A percentile compares a stretch with the other conserved stretches of the same genome.
Evolutionary conservation across 2,329 filamentous ascomycete species (phyloP).

Genomic region (Nemania sp.): DNA sequence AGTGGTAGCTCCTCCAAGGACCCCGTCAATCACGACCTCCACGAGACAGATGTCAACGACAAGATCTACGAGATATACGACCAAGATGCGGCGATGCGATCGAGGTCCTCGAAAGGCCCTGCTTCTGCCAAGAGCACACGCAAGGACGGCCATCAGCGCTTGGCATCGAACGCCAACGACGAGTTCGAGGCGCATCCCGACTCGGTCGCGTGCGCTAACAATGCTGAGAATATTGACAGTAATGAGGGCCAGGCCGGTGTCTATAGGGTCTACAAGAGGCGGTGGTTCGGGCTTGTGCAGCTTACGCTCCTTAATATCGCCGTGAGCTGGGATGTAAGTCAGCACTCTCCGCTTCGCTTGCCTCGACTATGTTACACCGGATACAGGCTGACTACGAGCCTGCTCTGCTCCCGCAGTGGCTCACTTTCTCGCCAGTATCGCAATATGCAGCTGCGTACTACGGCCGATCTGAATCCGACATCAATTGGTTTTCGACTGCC

Average conservation of each 20-base stretch:
- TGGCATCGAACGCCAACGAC: conserved; percentile 28
- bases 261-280: conserved; percentile 68
- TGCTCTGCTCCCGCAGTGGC: conserved; percentile 64
- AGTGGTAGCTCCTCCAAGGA: background rate
- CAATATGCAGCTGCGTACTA: conserved; percentile 76
- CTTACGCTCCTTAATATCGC: conserved; percentile 88
- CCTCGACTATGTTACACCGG: no score
- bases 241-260: conserved; percentile 17
- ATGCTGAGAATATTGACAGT: conserved; percentile 16
- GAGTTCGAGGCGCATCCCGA: conserved; percentile 8
- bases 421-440: conserved; percentile 86
- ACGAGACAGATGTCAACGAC: conserved; percentile 22
- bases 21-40: conserved; percentile 4
- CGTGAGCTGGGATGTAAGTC: conserved; percentile 90
- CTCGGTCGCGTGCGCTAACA: conserved; percentile 11
- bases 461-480: conserved; percentile 68
- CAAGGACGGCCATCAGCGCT: conserved; percentile 28
- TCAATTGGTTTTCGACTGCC: conserved; percentile 91
- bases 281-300: conserved; percentile 86
- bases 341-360: conserved; percentile 1
- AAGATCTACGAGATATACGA: conserved; percentile 31
- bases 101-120: background rate
- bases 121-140: background rate
- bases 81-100: conserved; percentile 26
- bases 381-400: background rate